Percentiles rank a stretch among this genome's conserved stretches.
phyloP scores from a whole-genome alignment of 2,329 filamentous ascomycete genomes.

The Pseudogymnoascus sp. region DNA sequence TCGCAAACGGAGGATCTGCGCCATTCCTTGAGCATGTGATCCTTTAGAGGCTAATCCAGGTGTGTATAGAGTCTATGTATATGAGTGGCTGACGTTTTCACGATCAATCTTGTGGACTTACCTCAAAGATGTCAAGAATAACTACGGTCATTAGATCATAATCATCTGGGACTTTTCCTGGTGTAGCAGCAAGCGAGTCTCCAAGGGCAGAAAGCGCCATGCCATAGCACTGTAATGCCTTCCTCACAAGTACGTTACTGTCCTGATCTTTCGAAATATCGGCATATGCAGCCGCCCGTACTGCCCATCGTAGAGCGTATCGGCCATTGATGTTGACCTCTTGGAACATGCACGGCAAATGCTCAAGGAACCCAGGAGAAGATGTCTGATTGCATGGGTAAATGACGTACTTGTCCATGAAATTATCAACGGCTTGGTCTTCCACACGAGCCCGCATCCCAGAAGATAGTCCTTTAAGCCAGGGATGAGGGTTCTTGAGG shows the following conservation, averaged over 20 bases:
- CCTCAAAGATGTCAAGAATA: conserved; percentile 36
- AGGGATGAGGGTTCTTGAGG: conserved; percentile 17
- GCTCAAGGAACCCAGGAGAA: conserved; percentile 34
- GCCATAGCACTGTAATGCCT: conserved; percentile 32
- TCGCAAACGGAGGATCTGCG: conserved; percentile 33
- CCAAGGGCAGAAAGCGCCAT: conserved; percentile 30
- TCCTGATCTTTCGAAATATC: conserved; percentile 26
- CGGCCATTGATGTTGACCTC: conserved; percentile 34
- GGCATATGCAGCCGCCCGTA: conserved; percentile 32
- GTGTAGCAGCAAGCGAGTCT: conserved; percentile 24
- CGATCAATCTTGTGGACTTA: conserved; percentile 14
- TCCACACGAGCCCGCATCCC: conserved; percentile 17
- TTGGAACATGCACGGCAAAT: conserved; percentile 33
- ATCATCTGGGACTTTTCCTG: conserved; percentile 33
- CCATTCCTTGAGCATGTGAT: conserved; percentile 35
- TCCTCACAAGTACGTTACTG: conserved; percentile 19
- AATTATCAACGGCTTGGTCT: conserved; percentile 27
- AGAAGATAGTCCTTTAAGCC: conserved; percentile 21
- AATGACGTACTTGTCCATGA: conserved; percentile 35
- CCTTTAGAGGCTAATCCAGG: conserved; percentile 23
- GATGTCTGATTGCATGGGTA: conserved; percentile 33
- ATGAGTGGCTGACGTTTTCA: conserved; percentile 2
- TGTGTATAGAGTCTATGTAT: conserved; percentile 29
- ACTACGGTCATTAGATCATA: conserved; percentile 36
- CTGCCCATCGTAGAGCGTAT: conserved; percentile 33